These are phyloP conservation scores for Macrolepiota fuliginosa DNA, from an alignment of 768 basidiomycete genomes.

Conservation along the genomic window DNA sequence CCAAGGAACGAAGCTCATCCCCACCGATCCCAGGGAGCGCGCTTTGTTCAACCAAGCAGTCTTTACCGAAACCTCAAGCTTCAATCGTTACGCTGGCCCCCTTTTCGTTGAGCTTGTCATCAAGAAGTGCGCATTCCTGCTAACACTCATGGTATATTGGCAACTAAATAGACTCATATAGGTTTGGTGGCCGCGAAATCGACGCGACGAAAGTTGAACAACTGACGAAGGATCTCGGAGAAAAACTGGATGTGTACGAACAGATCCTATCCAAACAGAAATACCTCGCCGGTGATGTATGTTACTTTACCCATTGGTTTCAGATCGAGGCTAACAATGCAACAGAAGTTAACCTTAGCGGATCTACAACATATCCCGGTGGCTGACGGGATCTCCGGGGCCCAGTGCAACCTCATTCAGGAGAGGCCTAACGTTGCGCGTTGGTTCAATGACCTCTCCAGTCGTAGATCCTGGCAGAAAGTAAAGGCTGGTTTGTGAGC, in stretches of 20 bases:
- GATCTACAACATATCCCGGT: slow-evolving; percentile 46
- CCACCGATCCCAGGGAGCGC: slow-evolving; percentile 30
- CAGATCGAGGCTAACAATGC: not conserved
- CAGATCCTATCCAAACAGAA: slow-evolving; percentile 40
- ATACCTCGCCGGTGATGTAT: slow-evolving; percentile 44
- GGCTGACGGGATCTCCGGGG: slow-evolving; percentile 19
- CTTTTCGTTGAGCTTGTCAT: slow-evolving; percentile 43
- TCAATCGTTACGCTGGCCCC: slow-evolving; percentile 31
- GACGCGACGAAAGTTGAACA: slow-evolving; percentile 25
- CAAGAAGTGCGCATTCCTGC: slow-evolving; percentile 34
- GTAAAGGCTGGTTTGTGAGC: slow-evolving; percentile 28
- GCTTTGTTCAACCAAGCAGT: slow-evolving; percentile 36
- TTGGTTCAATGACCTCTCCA: slow-evolving; percentile 52
- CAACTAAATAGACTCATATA: not conserved
- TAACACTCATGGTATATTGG: not conserved
- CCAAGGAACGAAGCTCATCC: slow-evolving; percentile 44
- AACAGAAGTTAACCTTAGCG: slow-evolving; percentile 39
- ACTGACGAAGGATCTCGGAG: slow-evolving; percentile 23
- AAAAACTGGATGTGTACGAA: slow-evolving; percentile 45
- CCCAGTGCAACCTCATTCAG: slow-evolving; percentile 23
- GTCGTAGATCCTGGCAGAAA: slow-evolving; percentile 44
- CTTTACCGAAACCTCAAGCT: slow-evolving; percentile 45
- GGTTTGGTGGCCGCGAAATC: slow-evolving; percentile 14
- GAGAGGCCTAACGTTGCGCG: slow-evolving; percentile 42
- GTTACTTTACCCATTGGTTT: not conserved